Evolutionary conservation across 495 filamentous ascomycete species (phyloP).

Genomic region (Letharia columbiana): DNA sequence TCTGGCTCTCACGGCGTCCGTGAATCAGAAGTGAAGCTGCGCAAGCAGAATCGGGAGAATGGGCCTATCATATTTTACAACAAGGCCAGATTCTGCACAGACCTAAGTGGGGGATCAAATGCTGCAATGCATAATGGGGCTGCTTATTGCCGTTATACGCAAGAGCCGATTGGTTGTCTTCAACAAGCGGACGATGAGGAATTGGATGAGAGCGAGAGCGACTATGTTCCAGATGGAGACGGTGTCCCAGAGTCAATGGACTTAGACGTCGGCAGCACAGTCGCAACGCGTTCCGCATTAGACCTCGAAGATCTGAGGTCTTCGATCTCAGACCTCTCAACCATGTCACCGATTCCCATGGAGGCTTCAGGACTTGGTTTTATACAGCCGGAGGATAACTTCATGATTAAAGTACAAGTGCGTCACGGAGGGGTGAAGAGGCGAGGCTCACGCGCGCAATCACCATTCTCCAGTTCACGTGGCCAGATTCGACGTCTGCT

Average conservation of each 20-base stretch:
- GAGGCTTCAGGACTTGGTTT: slow-evolving; percentile 58
- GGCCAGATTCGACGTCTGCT: slow-evolving; percentile 5
- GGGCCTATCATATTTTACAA: slow-evolving; percentile 79
- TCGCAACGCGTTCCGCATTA: slow-evolving; percentile 7
- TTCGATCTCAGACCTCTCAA: slow-evolving; percentile 17
- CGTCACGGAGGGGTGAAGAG: slow-evolving; percentile 31
- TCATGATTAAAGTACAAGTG: slow-evolving; percentile 47
- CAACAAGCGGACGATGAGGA: not conserved
- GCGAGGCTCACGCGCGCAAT: slow-evolving; percentile 3
- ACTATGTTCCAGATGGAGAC: not conserved
- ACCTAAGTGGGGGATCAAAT: slow-evolving; percentile 54
- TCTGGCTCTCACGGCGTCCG: slow-evolving; percentile 20
- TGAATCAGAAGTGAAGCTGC: slow-evolving; percentile 22
- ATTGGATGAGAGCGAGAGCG: not conserved
- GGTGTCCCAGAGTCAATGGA: slow-evolving; percentile 7
- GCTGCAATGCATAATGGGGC: slow-evolving; percentile 7
- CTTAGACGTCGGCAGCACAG: not conserved
- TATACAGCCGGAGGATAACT: slow-evolving; percentile 59
- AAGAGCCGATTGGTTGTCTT: slow-evolving; percentile 20
- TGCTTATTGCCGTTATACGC: slow-evolving; percentile 16
- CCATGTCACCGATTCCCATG: slow-evolving; percentile 27
- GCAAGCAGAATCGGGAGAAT: slow-evolving; percentile 43
- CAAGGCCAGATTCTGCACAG: slow-evolving; percentile 63
- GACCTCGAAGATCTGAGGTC: slow-evolving; percentile 21
- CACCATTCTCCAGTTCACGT: not conserved